These are phyloP conservation scores for Candida peoriensis DNA, from an alignment of 805 yeast species.

Conservation along the genomic window DNA sequence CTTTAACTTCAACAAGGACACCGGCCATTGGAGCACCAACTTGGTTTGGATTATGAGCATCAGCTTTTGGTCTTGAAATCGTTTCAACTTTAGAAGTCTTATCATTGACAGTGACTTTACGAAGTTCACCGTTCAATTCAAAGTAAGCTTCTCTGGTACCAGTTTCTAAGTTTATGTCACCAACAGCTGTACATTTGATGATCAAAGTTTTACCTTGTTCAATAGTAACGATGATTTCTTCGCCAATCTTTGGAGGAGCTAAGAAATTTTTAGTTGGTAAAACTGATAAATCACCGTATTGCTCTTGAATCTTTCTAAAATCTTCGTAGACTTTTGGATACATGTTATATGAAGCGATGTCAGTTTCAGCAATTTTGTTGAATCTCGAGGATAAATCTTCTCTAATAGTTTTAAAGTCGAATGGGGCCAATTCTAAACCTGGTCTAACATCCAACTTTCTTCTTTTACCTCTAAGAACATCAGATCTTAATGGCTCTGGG, in stretches of 20 bases:
- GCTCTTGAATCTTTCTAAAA: conserved; percentile 65
- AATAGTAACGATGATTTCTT: conserved; percentile 83
- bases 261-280: conserved; percentile 90
- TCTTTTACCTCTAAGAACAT: conserved; percentile 87
- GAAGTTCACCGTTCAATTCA: conserved; percentile 96
- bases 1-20: conserved; percentile 91
- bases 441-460: conserved; percentile 86
- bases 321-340: conserved; percentile 96
- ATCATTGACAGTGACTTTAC: conserved; percentile 91
- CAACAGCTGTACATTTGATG: conserved; percentile 86
- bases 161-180: conserved; percentile 77
- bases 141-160: conserved; percentile 96
- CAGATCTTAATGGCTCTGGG: conserved; percentile 98
- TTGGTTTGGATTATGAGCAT: conserved; percentile 78
- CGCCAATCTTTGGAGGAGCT: conserved; percentile 81
- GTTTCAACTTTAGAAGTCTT: conserved; percentile 81
- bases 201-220: conserved; percentile 94
- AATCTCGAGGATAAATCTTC: conserved; percentile 73
- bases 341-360: conserved; percentile 95
- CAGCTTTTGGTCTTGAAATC: conserved; percentile 86
- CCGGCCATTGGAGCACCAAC: conserved; percentile 99
- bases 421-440: conserved; percentile 83
- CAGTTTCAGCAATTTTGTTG: conserved; percentile 77
- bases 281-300: conserved; percentile 89
- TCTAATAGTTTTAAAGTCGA: conserved; percentile 67